phyloP scores from a whole-genome alignment of 108 stramenopile species.

The Stephanodiscus triporus region DNA sequence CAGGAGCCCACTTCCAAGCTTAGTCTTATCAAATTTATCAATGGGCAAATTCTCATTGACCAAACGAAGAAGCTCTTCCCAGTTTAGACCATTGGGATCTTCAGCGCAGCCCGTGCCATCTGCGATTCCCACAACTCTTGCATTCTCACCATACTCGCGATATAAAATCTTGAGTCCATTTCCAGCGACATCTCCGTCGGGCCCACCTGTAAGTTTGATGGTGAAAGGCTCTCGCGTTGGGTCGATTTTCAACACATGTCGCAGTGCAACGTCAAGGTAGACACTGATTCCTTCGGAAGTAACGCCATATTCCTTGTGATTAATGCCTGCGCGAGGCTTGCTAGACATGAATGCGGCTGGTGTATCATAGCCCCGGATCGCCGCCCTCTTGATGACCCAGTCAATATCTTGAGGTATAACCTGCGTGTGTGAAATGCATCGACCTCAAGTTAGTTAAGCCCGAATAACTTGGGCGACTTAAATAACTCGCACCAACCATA shows the following conservation, averaged over 20 bases:
- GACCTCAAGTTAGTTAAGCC: constrained; percentile 1
- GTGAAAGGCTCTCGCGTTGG: constrained; percentile 89
- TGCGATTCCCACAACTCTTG: constrained; percentile 93
- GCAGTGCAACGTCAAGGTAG: constrained; percentile 93
- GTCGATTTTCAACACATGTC: constrained; percentile 77
- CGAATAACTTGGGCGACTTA: constrained; percentile 4
- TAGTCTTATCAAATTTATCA: constrained; percentile 73
- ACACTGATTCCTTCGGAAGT: constrained; percentile 96
- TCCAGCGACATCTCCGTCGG: constrained; percentile 98
- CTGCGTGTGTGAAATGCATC: constrained; percentile 3
- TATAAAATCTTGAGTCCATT: constrained; percentile 96
- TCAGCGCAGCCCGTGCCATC: constrained; percentile 97
- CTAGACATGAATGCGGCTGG: constrained; percentile 98
- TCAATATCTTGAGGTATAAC: constrained; percentile 95
- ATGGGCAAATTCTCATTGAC: constrained; percentile 78
- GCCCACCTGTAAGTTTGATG: constrained; percentile 96
- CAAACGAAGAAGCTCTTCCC: constrained; percentile 91
- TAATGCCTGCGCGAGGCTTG: constrained; percentile 96
- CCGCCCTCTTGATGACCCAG: constrained; percentile 94
- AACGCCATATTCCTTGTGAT: constrained; percentile 98
- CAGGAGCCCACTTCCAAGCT: constrained; percentile 77
- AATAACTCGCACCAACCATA: neutral
- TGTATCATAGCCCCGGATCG: constrained; percentile 82
- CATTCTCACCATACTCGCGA: constrained; percentile 96
- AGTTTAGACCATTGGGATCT: constrained; percentile 93